phyloP scores from a whole-genome alignment of 2,329 filamentous ascomycete genomes.

The Basipetospora chlamydospora region DNA sequence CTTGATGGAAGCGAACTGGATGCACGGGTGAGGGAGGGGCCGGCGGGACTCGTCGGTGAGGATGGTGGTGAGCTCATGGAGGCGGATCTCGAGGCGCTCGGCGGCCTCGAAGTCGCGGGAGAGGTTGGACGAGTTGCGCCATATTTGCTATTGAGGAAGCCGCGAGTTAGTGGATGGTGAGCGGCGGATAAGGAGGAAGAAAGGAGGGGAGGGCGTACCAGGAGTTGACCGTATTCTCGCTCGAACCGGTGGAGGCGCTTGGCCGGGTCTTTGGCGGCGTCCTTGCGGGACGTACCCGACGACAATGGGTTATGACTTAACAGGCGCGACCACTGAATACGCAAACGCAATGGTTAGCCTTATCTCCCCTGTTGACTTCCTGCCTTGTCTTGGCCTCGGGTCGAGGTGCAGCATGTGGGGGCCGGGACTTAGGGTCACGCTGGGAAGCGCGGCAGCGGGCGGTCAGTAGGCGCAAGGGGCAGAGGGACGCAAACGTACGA shows the following conservation, averaged over 20 bases:
- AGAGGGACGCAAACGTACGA: slow-evolving; percentile 31
- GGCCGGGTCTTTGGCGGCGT: slow-evolving; percentile 46
- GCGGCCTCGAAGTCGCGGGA: slow-evolving; percentile 45
- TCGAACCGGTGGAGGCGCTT: slow-evolving; percentile 52
- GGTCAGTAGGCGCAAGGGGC: too few relatives aligned
- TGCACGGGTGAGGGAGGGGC: slow-evolving; percentile 80
- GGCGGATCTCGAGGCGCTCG: slow-evolving; percentile 45
- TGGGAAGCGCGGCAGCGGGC: too few relatives aligned
- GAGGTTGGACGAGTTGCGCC: slow-evolving; percentile 47
- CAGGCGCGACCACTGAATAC: slow-evolving; percentile 59
- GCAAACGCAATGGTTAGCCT: too few relatives aligned
- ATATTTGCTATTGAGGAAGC: slow-evolving; percentile 22
- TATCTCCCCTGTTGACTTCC: too few relatives aligned
- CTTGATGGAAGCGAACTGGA: slow-evolving; percentile 70
- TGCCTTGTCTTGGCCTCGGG: not conserved
- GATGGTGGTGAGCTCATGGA: slow-evolving; percentile 53
- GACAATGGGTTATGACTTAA: slow-evolving; percentile 47
- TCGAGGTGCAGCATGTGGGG: slow-evolving; percentile 4
- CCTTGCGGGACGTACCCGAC: slow-evolving; percentile 38
- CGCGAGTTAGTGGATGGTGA: not conserved
- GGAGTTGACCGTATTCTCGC: slow-evolving; percentile 47
- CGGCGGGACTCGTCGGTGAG: slow-evolving; percentile 81
- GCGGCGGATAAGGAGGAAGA: not conserved
- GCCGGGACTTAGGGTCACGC: not conserved
- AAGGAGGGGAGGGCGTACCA: slow-evolving; percentile 28